Base-by-base conservation (phyloP, 306 rosid genomes). In the Hippophae rhamnoides region DNA sequence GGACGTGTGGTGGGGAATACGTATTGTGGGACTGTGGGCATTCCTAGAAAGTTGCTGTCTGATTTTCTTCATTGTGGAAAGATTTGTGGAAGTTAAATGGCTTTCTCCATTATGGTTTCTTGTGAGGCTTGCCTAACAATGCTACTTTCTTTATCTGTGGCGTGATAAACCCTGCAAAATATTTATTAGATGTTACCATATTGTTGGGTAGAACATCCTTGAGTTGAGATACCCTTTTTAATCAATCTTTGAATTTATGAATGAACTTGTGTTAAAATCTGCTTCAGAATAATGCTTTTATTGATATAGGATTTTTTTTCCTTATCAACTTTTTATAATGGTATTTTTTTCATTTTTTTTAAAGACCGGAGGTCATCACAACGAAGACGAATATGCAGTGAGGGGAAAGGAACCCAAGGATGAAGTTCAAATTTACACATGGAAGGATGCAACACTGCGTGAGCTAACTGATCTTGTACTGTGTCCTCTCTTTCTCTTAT, bases 361-460 rank as follows among this genome's bases (percentile, higher is more conserved):
- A 58, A 77, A 89, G 96, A 58, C 53, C 40, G 99, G 99, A 46
- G 52, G 77, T 60, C 99, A 92, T 68, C 95, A 88, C 57, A 63
- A 57, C 10, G 81, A 74, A 63, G 96, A 85, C 56, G 99, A 85
- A 31, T 92, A 87, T 65, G 87, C 95, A 1, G 89, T 80, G 8
- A 83, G 99, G 73, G 99, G 99, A 64, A 88, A 88, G 59, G 96
- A 85, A 47, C 96, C 99, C 47, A 83, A 88, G 68, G 96, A 92
- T 47, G 96, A 92, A 67, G 98, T 92, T 76, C 98, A 92, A 76
- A 92, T 92, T 69, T 92, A 92, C 69, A 92, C 98, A 0, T 87
- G 98, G 98, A 92, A 83, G 73, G 98, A 92, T 70, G 98, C 98
- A 0, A 88, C 96, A 47, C 95, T 92, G 8, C 71, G 99, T 3